Evolutionary conservation across 306 rosid genomes (phyloP).

Genomic region (Fragaria vesca): DNA sequence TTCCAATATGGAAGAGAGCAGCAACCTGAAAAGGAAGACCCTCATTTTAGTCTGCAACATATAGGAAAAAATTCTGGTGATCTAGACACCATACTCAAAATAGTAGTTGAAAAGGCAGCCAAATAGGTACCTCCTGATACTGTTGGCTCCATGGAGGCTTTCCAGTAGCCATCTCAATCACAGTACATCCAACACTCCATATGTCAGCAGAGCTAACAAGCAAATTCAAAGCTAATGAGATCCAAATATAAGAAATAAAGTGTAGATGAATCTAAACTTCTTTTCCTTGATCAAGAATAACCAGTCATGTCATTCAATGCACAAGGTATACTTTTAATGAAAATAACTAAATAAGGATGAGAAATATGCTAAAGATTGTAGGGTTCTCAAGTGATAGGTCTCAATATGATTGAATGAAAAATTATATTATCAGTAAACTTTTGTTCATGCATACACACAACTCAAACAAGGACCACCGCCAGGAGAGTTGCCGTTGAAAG

Average conservation of each 20-base stretch:
- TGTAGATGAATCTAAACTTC: neutral
- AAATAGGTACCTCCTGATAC: slow-evolving; percentile 73
- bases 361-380: neutral
- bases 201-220: slow-evolving; percentile 84
- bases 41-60: slow-evolving; percentile 22
- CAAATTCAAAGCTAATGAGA: slow-evolving; percentile 26
- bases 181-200: slow-evolving; percentile 98
- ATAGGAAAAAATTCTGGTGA: slow-evolving; percentile 10
- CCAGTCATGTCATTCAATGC: neutral
- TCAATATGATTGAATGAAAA: neutral
- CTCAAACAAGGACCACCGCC: neutral
- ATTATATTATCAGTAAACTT: neutral
- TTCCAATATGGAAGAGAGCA: slow-evolving; percentile 84
- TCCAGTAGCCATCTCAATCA: slow-evolving; percentile 97
- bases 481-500: neutral
- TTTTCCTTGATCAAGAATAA: neutral
- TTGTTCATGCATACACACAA: neutral
- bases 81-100: slow-evolving; percentile 4
- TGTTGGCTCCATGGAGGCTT: slow-evolving; percentile 99
- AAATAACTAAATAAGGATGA: neutral
- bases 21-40: slow-evolving; percentile 63
- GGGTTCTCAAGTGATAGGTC: neutral
- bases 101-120: slow-evolving; percentile 16
- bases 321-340: slow-evolving; percentile 11
- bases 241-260: slow-evolving; percentile 12